phyloP scores from a whole-genome alignment of 2,329 filamentous ascomycete genomes.

The Diaporthe vexans region DNA sequence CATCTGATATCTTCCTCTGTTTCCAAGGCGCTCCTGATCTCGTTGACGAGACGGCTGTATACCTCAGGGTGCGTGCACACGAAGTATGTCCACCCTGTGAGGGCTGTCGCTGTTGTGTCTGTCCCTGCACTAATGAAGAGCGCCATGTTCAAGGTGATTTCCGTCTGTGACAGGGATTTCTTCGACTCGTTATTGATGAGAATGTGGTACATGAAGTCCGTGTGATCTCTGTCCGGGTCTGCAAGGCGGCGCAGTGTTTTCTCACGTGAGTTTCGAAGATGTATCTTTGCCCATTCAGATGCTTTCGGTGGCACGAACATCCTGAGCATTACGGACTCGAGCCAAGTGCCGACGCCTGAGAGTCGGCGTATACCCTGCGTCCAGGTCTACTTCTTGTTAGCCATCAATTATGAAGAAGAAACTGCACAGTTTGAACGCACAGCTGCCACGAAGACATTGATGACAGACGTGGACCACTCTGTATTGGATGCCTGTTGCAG shows the following conservation, averaged over 20 bases:
- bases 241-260: conserved; percentile 40
- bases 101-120: conserved; percentile 64
- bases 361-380: conserved; percentile 48
- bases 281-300: conserved; percentile 4
- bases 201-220: conserved; percentile 45
- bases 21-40: conserved; percentile 54
- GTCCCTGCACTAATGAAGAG: conserved; percentile 60
- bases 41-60: conserved; percentile 49
- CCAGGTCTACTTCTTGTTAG: conserved; percentile 43
- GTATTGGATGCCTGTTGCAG: conserved; percentile 62
- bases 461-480: conserved; percentile 62
- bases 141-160: conserved; percentile 24
- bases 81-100: conserved; percentile 56
- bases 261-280: conserved; percentile 34
- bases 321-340: conserved; percentile 43
- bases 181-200: conserved; percentile 43
- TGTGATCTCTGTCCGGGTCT: conserved; percentile 40
- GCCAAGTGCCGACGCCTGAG: conserved; percentile 46
- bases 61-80: conserved; percentile 48
- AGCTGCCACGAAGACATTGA: conserved; percentile 46
- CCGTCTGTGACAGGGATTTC: conserved; percentile 26
- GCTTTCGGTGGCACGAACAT: conserved; percentile 44
- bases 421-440: background rate
- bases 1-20: conserved; percentile 52
- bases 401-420: too few relatives aligned